Evolutionary conservation across 2,329 filamentous ascomycete species (phyloP), one percentile per base, ranked within the genome.

Genomic region (Reticulascus tulasneorum): DNA sequence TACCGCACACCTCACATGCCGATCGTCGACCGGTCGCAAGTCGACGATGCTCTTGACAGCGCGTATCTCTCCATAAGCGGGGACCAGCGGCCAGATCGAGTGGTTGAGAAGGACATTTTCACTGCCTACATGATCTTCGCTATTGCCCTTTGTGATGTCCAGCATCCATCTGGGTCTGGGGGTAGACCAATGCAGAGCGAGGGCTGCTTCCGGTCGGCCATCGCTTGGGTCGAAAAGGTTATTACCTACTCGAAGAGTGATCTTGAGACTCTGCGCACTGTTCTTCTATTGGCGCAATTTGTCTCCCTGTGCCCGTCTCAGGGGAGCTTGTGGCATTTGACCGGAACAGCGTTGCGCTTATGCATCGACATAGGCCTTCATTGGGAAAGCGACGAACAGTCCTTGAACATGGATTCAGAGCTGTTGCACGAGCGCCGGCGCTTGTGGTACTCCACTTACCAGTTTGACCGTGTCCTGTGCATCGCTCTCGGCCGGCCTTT

Each of bases 251-350:
- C 51, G 4, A 52, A 48, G 25, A 58, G 49, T 33, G 52, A 58
- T 34, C 33, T 58, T 7, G 56, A 60, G 23, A 55, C 55, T 20
- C 46, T 60, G 12, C 46, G 50, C 2, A 34, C 46, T 15, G 44
- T 58, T 4, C 46, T 60, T 17, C 45, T 60, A 6, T 36, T 60
- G 35, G 47, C 52, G 19, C 55, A 58, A 42, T 60, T 52, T 33
- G 48, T 58, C 29, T 40, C 52, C 8, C 34, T 58, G 25, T 55
- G 46, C 23, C 56, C 56, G 29, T 53, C 46, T 15, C 46, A 49
- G 34, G 54, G 56, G 10, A 58, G 52, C 35, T 30, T 60, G 15
- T 60, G 56, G 56, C 55, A 56, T 37, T 35, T 60, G 19, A 55
- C 46, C 16, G 56, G 56, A 9, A 51, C 51, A 38, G 55, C 55